phyloP scores from a whole-genome alignment of 2,329 filamentous ascomycete species.

The Arthroderma sp. region DNA sequence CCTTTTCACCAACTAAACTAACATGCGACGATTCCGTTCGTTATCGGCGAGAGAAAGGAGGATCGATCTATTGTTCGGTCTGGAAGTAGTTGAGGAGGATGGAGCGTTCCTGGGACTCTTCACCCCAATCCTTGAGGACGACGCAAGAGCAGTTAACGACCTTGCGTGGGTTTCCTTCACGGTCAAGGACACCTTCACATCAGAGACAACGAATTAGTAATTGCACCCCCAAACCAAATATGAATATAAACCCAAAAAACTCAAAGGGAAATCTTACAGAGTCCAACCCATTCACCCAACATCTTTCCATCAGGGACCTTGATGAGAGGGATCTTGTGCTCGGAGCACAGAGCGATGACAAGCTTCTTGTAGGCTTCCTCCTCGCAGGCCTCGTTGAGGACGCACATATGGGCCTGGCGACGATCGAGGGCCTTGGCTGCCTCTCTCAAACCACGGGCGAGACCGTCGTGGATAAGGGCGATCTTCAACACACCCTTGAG shows the following conservation, averaged over 20 bases:
- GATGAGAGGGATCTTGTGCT: slow-evolving; percentile 99
- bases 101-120: slow-evolving; percentile 97
- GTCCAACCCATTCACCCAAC: slow-evolving; percentile 98
- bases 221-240: slow-evolving; percentile 9
- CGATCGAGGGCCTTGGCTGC: slow-evolving; percentile 97
- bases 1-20: too few species aligned
- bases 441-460: slow-evolving; percentile 95
- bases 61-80: slow-evolving; percentile 45
- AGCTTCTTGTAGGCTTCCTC: slow-evolving; percentile 99
- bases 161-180: slow-evolving; percentile 98
- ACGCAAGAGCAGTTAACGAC: slow-evolving; percentile 99
- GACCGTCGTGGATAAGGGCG: slow-evolving; percentile 97
- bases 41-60: neutral
- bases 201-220: slow-evolving; percentile 1
- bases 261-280: slow-evolving; percentile 62
- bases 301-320: slow-evolving; percentile 99
- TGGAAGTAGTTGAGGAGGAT: slow-evolving; percentile 99
- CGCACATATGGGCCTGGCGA: slow-evolving; percentile 98
- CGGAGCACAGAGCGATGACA: slow-evolving; percentile 92
- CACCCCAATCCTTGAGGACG: slow-evolving; percentile 99
- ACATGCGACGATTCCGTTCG: too few species aligned
- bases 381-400: slow-evolving; percentile 99
- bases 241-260: slow-evolving; percentile 4
- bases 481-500: slow-evolving; percentile 99
- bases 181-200: slow-evolving; percentile 81